Conservation (phyloP, 148 eudicot species). For the Vaccinium myrtillus region DNA sequence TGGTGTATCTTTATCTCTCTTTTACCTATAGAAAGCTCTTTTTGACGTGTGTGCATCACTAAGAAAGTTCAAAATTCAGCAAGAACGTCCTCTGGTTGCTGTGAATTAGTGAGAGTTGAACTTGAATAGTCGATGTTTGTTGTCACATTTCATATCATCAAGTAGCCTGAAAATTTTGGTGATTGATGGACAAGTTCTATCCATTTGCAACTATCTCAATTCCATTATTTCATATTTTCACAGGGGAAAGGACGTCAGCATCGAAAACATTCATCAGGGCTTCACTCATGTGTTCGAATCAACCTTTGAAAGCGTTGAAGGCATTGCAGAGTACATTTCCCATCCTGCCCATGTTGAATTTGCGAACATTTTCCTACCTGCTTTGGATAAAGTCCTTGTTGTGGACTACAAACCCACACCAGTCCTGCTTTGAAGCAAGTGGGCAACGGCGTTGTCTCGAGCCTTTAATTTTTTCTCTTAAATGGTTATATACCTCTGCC, state of each 20-base stretch:
- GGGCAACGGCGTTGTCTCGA: background rate
- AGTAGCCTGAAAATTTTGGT: background rate
- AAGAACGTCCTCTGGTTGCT: background rate
- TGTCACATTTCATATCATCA: background rate
- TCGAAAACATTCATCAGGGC: constrained; percentile 79
- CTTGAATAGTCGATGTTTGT: background rate
- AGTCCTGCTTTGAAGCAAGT: constrained; percentile 33
- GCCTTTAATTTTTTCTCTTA: background rate
- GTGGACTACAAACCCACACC: constrained; percentile 68
- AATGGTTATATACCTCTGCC: background rate
- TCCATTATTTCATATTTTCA: background rate
- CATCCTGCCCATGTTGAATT: constrained; percentile 69
- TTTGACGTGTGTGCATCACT: background rate
- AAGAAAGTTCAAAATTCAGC: background rate
- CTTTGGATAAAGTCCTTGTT: constrained; percentile 54
- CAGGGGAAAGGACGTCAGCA: constrained; percentile 82
- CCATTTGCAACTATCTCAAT: background rate
- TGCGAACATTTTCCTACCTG: constrained; percentile 41
- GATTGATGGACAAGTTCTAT: background rate
- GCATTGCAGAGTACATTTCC: constrained; percentile 58
- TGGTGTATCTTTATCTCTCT: background rate
- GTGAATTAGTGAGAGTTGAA: background rate
- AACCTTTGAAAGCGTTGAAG: constrained; percentile 67
- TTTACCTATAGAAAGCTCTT: background rate
- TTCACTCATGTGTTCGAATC: constrained; percentile 86